Conservation (phyloP, 1,284 basidiomycete genomes). For the Cutaneotrichosporon sp. region DNA sequence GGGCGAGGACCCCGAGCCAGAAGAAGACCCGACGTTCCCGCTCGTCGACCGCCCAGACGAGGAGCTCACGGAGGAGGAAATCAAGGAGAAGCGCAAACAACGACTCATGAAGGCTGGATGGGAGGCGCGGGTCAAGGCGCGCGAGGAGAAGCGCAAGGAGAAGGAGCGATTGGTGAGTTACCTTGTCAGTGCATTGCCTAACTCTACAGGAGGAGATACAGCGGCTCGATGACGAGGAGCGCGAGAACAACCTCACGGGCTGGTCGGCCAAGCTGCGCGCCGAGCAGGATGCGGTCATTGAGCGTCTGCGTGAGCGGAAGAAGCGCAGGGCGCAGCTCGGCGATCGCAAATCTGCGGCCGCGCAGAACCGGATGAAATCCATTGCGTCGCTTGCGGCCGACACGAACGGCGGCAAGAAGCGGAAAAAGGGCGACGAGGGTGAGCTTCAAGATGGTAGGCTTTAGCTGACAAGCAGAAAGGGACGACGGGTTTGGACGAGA, state of each 20-base stretch:
- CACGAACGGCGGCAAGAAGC: constrained; percentile 62
- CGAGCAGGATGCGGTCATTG: constrained; percentile 77
- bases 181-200: no score
- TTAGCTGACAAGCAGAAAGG: constrained; percentile 48
- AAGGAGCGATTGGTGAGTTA: constrained; percentile 55
- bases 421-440: constrained; percentile 72
- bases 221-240: constrained; percentile 69
- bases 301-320: constrained; percentile 76
- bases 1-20: constrained; percentile 52
- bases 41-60: constrained; percentile 85
- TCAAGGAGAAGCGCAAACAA: constrained; percentile 94
- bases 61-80: constrained; percentile 84
- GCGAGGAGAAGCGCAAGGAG: constrained; percentile 84
- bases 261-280: constrained; percentile 67
- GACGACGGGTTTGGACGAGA: constrained; percentile 92
- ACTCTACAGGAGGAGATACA: constrained; percentile 60
- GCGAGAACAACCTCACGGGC: constrained; percentile 61
- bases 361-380: constrained; percentile 95
- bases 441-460: constrained; percentile 37
- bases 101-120: constrained; percentile 89
- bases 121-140: constrained; percentile 79
- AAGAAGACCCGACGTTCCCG: constrained; percentile 82
- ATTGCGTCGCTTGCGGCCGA: constrained; percentile 87
- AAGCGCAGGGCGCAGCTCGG: constrained; percentile 75
- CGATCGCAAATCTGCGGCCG: constrained; percentile 88